Conservation (phyloP, 2,329 filamentous ascomycete species). For the Verticillium albo-atrum region DNA sequence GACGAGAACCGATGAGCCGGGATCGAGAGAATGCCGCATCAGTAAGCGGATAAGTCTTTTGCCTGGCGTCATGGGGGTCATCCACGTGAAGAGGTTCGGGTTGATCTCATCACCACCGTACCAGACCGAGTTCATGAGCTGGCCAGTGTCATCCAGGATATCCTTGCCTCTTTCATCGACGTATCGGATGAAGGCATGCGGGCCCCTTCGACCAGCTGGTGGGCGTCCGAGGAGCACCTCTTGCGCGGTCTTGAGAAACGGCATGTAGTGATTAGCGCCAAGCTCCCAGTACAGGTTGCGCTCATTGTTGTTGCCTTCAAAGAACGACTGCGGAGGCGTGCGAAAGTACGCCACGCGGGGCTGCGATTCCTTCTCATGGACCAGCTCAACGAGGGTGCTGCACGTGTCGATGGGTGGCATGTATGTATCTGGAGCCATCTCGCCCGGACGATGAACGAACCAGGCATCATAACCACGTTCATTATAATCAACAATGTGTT, state of each 20-base stretch:
- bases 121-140: background rate
- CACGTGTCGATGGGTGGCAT: constrained; percentile 15
- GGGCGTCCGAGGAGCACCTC: constrained; percentile 19
- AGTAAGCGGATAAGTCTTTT: background rate
- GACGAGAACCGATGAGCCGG: constrained; percentile 5
- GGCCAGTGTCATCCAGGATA: background rate
- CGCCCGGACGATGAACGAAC: constrained; percentile 14
- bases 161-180: background rate
- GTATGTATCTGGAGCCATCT: constrained; percentile 9
- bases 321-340: background rate
- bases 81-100: background rate
- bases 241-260: constrained; percentile 16
- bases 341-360: constrained; percentile 6
- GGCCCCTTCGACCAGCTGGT: background rate
- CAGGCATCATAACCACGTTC: constrained; percentile 2
- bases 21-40: background rate
- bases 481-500: background rate
- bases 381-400: constrained; percentile 8
- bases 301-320: background rate
- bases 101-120: constrained; percentile 9
- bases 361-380: background rate
- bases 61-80: background rate
- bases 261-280: constrained; percentile 20
- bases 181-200: background rate
- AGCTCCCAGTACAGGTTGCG: background rate